These are phyloP conservation scores for Scheffersomyces coipomensis DNA, from an alignment of 805 yeast species.

Conservation along the genomic window DNA sequence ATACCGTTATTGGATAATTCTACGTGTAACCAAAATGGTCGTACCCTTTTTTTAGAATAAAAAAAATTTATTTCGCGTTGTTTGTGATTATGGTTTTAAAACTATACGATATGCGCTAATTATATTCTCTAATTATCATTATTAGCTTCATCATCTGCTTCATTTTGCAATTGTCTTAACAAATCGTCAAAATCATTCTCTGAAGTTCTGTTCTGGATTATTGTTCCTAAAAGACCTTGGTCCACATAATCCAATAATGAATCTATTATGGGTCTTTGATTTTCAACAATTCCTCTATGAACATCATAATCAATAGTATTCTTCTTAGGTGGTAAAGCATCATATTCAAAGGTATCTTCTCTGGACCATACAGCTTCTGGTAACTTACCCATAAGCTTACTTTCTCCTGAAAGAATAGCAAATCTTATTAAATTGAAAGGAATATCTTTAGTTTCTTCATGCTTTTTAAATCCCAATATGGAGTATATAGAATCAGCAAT, in stretches of 20 bases:
- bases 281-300: conserved; percentile 21
- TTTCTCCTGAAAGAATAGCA: conserved; percentile 69
- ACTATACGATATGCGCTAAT: too few species aligned
- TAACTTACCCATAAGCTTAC: conserved; percentile 65
- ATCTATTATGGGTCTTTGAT: conserved; percentile 15
- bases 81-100: too few species aligned
- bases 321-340: conserved; percentile 61
- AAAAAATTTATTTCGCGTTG: too few species aligned
- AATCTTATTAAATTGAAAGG: conserved; percentile 67
- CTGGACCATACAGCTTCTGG: conserved; percentile 62
- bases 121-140: too few species aligned
- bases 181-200: conserved; percentile 24
- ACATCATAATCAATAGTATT: conserved; percentile 37
- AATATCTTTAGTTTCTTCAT: conserved; percentile 23
- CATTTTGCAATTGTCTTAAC: conserved; percentile 19
- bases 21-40: too few species aligned
- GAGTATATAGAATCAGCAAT: conserved; percentile 1
- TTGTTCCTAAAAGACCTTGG: conserved; percentile 44
- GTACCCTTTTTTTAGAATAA: too few species aligned
- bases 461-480: conserved; percentile 4
- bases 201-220: conserved; percentile 34
- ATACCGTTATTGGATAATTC: too few species aligned
- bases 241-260: conserved; percentile 44
- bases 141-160: too few species aligned
- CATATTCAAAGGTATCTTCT: conserved; percentile 66